Evolutionary conservation across 2,329 filamentous ascomycete genomes (phyloP), one percentile per base, ranked within the genome.

Genomic region (Capronia epimyces): DNA sequence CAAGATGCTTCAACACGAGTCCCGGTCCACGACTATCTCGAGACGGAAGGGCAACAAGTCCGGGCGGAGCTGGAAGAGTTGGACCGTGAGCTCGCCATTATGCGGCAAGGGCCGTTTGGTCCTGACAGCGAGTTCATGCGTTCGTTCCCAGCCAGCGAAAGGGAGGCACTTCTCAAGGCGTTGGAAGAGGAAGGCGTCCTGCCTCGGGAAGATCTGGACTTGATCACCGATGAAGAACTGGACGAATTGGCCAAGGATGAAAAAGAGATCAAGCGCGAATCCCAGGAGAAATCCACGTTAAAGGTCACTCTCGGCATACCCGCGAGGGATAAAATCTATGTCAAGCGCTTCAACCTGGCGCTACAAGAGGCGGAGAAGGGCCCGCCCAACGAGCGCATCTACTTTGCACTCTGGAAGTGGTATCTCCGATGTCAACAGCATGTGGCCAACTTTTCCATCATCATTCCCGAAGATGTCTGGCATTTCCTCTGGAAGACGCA

Each of bases 401-500:
- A 57, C 32, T 52, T 59, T 16, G 66, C 69, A 42, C 57, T 75
- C 21, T 78, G 76, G 76, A 73, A 69, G 59, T 71, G 70, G 60
- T 79, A 78, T 62, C 65, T 71, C 25, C 65, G 75, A 24, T 77
- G 73, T 62, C 75, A 75, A 58, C 69, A 71, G 50, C 61, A 67
- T 4, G 60, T 78, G 24, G 64, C 71, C 2, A 65, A 62, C 1
- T 72, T 72, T 53, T 76, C 81, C 68, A 65, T 72, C 29, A 72
- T 74, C 24, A 74, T 89, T n/a, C 78, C 84, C 0, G 62, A 72
- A 8, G 73, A 77, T 13, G 74, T 80, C 3, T 85, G 85, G 80
- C 69, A 78, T n/a, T 64, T 81, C 1, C 66, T 91, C 7, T 91
- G 86, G 85, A 70, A 75, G 37, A 79, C 81, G 1, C 73, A 74